Base-by-base conservation (phyloP, 129 eudicot species). In the Apium graveolens region DNA sequence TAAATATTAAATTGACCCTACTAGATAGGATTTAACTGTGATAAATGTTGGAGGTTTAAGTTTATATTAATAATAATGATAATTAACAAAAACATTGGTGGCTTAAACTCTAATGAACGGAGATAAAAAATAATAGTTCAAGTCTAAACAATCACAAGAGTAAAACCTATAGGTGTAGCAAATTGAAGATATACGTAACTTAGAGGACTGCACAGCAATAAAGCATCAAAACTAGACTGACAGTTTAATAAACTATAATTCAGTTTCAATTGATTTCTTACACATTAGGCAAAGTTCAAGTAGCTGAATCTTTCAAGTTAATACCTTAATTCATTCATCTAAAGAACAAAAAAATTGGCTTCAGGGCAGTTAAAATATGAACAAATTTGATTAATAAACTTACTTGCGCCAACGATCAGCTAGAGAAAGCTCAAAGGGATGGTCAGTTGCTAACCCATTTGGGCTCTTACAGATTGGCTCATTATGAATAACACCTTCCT, bases 391-490 rank as follows among this genome's bases (percentile, higher is more conserved):
- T 60, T 8, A n/a, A 42, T 46, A 49, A 44, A 82, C 98, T 91
- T 91, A 93, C 98, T 85, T 89, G 85, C 86, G 76, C 97, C 93
- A 89, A 81, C 81, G 79, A 85, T 85, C 87, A 78, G 87, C 86
- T 44, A 89, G 77, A 82, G 93, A 82, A 57, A 51, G 53, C 55
- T 86, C 96, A 87, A 86, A 79, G 13, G 81, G 87, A 75, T 87
- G 74, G 60, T 82, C 84, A 80, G 82, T 48, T 79, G 88, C 87
- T 81, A 86, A 81, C 31, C 80, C 86, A 60, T 79, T 78, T n/a
- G 90, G 81, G 75, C 78, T 87, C 82, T 94, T 92, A 86, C 82
- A 85, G 24, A 73, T 80, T 79, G 81, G 80, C 79, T 84, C 89
- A 83, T 80, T 85, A 80, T 83, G 86, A 70, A 76, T 69, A 74